phyloP scores from a whole-genome alignment of 2,329 filamentous ascomycete genomes.

The Aspergillus niger region DNA sequence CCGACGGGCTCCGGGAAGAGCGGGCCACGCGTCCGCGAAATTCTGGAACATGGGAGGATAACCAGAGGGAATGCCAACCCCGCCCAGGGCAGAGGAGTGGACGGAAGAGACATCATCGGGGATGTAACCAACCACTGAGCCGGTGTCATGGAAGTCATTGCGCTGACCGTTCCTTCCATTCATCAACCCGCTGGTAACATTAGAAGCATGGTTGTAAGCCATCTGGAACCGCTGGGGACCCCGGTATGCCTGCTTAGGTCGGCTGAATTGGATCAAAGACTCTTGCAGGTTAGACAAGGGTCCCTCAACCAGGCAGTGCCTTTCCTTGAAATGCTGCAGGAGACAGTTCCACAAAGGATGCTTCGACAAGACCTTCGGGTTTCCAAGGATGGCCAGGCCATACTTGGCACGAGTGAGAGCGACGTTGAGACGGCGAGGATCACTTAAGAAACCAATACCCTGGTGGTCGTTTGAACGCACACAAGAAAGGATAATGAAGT shows the following conservation, averaged over 20 bases:
- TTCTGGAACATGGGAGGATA: conserved; percentile 95
- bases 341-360: conserved; percentile 97
- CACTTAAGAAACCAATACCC: conserved; percentile 97
- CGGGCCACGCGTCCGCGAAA: conserved; percentile 89
- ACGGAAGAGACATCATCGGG: conserved; percentile 96
- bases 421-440: conserved; percentile 95
- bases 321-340: conserved; percentile 93
- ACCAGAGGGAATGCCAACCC: conserved; percentile 75
- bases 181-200: conserved; percentile 56
- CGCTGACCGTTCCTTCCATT: conserved; percentile 54
- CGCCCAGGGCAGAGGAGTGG: conserved; percentile 86
- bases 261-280: conserved; percentile 90
- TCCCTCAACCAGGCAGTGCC: conserved; percentile 92
- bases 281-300: conserved; percentile 95
- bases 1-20: conserved; percentile 70
- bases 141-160: conserved; percentile 68
- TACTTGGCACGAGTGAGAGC: conserved; percentile 96
- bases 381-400: conserved; percentile 92
- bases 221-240: conserved; percentile 84
- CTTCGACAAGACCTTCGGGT: conserved; percentile 96
- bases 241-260: conserved; percentile 89
- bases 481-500: conserved; percentile 97
- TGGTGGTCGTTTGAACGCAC: conserved; percentile 99
- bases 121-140: conserved; percentile 92
- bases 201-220: conserved; percentile 69